A percentile compares a stretch with the other conserved stretches of the same genome.
Conservation (phyloP, 169 alveolate species). For the Ichthyophthirius multifiliis region DNA sequence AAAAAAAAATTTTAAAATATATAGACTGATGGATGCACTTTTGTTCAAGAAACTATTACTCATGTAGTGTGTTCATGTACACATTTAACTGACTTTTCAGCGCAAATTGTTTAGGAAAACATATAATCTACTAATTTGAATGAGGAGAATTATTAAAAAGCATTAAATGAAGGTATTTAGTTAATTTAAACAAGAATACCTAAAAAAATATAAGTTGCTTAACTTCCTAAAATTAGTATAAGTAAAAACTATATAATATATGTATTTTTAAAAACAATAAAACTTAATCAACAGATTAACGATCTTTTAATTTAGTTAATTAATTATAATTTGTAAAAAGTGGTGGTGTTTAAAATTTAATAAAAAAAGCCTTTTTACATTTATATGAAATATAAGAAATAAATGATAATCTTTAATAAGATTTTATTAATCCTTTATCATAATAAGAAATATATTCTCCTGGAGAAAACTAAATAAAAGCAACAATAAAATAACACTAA, state of each 20-base stretch:
- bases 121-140: neutral
- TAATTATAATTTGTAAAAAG: neutral
- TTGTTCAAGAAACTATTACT: neutral
- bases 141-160: neutral
- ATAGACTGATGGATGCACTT: conserved; percentile 5
- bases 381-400: too few relatives aligned
- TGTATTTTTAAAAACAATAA: neutral
- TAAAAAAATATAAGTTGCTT: neutral
- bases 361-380: too few relatives aligned
- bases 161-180: neutral
- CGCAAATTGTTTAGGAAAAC: neutral
- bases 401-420: too few relatives aligned
- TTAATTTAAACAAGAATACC: neutral
- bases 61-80: neutral
- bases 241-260: neutral
- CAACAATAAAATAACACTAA: too few relatives aligned
- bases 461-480: too few relatives aligned
- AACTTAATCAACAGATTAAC: neutral
- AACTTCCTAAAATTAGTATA: neutral
- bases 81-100: neutral
- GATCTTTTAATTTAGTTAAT: neutral
- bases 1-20: neutral
- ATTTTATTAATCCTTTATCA: too few relatives aligned
- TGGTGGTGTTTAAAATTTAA: neutral
- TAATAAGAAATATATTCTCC: too few relatives aligned